phyloP scores from a whole-genome alignment of 1,284 basidiomycete species.

The Pseudozyma tsukubaensis region DNA sequence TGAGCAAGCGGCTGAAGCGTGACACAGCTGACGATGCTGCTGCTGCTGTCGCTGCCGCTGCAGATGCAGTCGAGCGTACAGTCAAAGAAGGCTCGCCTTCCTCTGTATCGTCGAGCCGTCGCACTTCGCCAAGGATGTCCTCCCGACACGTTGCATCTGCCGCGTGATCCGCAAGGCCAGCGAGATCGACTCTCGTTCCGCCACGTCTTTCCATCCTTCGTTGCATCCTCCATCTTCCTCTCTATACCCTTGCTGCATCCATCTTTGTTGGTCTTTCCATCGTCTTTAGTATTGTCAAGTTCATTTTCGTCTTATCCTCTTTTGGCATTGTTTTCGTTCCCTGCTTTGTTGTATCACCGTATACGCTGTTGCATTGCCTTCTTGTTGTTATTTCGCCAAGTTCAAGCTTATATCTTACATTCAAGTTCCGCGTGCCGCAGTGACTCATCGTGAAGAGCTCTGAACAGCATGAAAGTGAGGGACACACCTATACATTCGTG shows the following conservation, averaged over 20 bases:
- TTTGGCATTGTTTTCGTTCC: constrained; percentile 1
- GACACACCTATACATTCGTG: too few relatives aligned
- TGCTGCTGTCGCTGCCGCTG: background rate
- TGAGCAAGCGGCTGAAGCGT: constrained; percentile 32
- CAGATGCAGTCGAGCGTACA: constrained; percentile 10
- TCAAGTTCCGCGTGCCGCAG: too few relatives aligned
- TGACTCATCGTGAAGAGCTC: too few relatives aligned
- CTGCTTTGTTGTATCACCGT: background rate
- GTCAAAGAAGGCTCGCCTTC: constrained; percentile 34
- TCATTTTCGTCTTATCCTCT: background rate
- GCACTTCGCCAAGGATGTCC: constrained; percentile 47
- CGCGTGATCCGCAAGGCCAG: background rate
- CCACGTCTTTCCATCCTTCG: background rate
- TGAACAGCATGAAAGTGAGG: too few relatives aligned
- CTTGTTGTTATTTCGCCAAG: too few relatives aligned
- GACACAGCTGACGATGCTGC: constrained; percentile 10
- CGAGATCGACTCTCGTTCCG: too few relatives aligned
- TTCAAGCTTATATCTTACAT: too few relatives aligned
- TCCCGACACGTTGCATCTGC: constrained; percentile 28
- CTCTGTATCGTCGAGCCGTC: constrained; percentile 39
- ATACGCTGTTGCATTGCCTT: too few relatives aligned
- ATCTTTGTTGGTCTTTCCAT: background rate
- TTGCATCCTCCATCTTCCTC: background rate
- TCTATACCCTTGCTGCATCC: constrained; percentile 11
- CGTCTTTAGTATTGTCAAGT: background rate